Base-by-base conservation (phyloP, 225 moss, liverwort and hornwort genomes). In the Thuidium tamariscinum region DNA sequence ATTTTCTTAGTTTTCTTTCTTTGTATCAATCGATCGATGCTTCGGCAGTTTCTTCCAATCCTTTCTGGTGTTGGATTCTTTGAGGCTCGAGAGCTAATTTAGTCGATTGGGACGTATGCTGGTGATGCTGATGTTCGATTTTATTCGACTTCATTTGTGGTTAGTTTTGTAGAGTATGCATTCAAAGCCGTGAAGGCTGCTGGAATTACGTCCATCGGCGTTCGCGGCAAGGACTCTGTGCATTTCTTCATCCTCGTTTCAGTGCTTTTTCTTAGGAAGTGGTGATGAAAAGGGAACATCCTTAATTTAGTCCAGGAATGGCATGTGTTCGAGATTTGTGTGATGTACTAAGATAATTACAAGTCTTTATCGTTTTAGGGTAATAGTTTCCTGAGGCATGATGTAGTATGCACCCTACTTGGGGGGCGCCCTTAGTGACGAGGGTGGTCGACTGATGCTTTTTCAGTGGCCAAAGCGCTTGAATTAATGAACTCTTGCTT, bases 181-280 rank as follows among this genome's bases (percentile, higher is more conserved):
- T 97, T 97, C 88, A 96, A 97, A 86, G 97, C 97, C 57, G 97
- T 97, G 84, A 96, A 95, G 77, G 96, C 97, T 66, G 89, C 95
- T 46, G 97, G 96, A 32, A 96, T 97, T 86, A 97, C 97, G 9
- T 97, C 97, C 76, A 95, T 97, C 77, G 97, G 96, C 73, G 97
- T 97, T 84, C 95, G 97, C 46, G 97, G 97, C 67, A 95, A 94
- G 83, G 96, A 97, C 89, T 95, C 97, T 39, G 96, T 94, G 49
- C 96, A n/a, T 66, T 82, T 76, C 46, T 76, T 82, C 82, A 56
- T 84, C 49, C 52, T 88, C 55, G 69, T 78, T 20, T 39, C 52
- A 15, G 69, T 61, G 32, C 39, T 36, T 64, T 56, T 29, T 57
- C 32, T 27, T 54, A n/a, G 72, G 79, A 36, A 61, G 46, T 46